These are phyloP conservation scores for Saccharomyces jurei DNA, from an alignment of 805 yeast species.

Conservation along the genomic window DNA sequence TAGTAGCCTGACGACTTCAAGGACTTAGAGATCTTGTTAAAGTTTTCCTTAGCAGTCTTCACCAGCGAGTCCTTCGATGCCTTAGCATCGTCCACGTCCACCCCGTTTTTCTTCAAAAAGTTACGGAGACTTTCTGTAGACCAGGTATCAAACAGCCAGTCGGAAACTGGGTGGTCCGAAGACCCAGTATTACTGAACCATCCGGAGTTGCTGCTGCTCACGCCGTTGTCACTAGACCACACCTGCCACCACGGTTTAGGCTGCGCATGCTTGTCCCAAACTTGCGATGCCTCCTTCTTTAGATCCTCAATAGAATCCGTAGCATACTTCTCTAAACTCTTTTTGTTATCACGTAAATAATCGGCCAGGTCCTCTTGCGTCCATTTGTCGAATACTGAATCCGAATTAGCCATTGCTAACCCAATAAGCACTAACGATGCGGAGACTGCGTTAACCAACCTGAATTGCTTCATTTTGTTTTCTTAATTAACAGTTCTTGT, in stretches of 20 bases:
- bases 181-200: constrained; percentile 32
- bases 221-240: constrained; percentile 13
- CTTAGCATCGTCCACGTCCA: constrained; percentile 30
- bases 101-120: constrained; percentile 42
- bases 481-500: not conserved
- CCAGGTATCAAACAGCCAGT: constrained; percentile 53
- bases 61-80: constrained; percentile 42
- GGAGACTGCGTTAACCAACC: not conserved
- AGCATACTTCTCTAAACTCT: constrained; percentile 13
- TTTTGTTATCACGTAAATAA: constrained; percentile 29
- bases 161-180: constrained; percentile 15
- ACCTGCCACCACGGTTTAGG: constrained; percentile 28
- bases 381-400: constrained; percentile 24
- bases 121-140: constrained; percentile 37
- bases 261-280: constrained; percentile 15
- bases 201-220: constrained; percentile 30
- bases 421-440: not conserved
- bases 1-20: constrained; percentile 37
- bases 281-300: constrained; percentile 17
- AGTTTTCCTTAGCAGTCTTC: constrained; percentile 38
- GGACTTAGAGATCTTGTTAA: constrained; percentile 32
- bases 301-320: constrained; percentile 18
- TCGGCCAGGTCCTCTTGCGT: constrained; percentile 29
- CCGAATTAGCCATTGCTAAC: not conserved
- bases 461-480: not conserved